These are phyloP conservation scores for Epicoccum nigrum DNA, from an alignment of 2,329 filamentous ascomycete species.

Conservation along the genomic window DNA sequence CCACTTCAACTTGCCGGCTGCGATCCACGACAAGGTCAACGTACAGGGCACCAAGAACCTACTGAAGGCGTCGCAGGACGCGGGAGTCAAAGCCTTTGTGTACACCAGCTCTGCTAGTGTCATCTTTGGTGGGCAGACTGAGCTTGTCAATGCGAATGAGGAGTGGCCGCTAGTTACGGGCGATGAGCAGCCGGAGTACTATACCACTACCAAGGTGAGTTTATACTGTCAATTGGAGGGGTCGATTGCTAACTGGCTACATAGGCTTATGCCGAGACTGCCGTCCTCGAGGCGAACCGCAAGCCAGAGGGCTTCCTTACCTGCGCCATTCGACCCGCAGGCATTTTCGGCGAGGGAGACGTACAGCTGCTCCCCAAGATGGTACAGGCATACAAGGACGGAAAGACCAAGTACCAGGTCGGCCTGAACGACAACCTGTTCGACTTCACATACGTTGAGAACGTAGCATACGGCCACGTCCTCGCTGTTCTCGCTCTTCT, in stretches of 20 bases:
- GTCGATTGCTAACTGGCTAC: neutral
- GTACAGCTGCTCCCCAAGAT: conserved; percentile 54
- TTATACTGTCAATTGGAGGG: neutral
- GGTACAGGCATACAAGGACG: conserved; percentile 52
- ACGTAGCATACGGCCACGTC: conserved; percentile 59
- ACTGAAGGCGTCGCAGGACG: conserved; percentile 54
- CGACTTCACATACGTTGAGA: conserved; percentile 61
- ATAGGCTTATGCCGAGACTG: conserved; percentile 54
- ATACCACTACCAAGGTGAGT: conserved; percentile 56
- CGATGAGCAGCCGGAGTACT: conserved; percentile 57
- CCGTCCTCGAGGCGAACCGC: conserved; percentile 58
- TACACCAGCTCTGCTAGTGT: conserved; percentile 60
- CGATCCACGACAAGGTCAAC: conserved; percentile 58
- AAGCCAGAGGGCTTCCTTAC: conserved; percentile 55
- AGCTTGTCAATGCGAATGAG: conserved; percentile 59
- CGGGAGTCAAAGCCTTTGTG: conserved; percentile 59
- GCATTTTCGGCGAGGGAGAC: conserved; percentile 59
- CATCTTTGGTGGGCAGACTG: conserved; percentile 52
- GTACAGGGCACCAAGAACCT: conserved; percentile 58
- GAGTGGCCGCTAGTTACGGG: conserved; percentile 54
- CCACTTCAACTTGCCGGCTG: conserved; percentile 46
- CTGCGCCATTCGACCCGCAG: conserved; percentile 56
- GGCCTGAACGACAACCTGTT: conserved; percentile 60
- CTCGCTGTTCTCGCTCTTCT: conserved; percentile 58
- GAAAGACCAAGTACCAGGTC: conserved; percentile 58